Evolutionary conservation across 805 yeast species (phyloP), one percentile per base, ranked within the genome.

Genomic region (Teunomyces pallodes): DNA sequence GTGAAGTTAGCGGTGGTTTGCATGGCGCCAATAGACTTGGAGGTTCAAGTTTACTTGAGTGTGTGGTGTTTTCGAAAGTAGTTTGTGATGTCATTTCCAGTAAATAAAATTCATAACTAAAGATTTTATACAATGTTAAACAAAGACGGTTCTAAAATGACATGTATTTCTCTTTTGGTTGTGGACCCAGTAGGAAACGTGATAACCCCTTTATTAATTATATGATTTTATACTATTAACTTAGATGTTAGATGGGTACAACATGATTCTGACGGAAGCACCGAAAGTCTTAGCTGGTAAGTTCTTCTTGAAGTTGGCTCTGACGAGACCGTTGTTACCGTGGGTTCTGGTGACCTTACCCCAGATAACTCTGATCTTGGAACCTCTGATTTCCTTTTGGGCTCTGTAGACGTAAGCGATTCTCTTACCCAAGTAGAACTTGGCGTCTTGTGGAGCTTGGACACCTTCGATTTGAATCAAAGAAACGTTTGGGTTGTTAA

Each of bases 181-280:
- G 12, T 14, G 7, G 43, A 40, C 33, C 43, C 43, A 40, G 29
- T 20, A 26, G 29, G 32, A 40, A 30, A 28, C 43, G 43, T 40
- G 33, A 40, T 32, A 40, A 40, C 41, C 41, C 41, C 41, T 38
- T 38, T 38, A 38, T 38, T 38, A 38, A 38, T 38, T 38, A 38
- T 38, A 38, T 38, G 41, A 38, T 38, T 26, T 38, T 38, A 38
- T 38, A 38, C 41, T 36, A 42, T 43, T 45, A 41, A 48, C 66
- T 87, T 92, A 92, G 89, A 92, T 94, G 96, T 87, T 91, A 64
- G 98, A 92, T 82, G 99, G 99, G 88, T 92, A 92, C 80, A 92
- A 91, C 96, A 94, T 90, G 83, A 94, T 85, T 85, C 99, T 89
- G 75, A 94, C 98, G 63, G 96, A 86, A 74, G 99, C 97, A 82